A percentile compares a stretch with the other conserved stretches of the same genome.
These are phyloP conservation scores for Amphibolis antarctica DNA, from an alignment of 106 monocot species.

Conservation along the genomic window DNA sequence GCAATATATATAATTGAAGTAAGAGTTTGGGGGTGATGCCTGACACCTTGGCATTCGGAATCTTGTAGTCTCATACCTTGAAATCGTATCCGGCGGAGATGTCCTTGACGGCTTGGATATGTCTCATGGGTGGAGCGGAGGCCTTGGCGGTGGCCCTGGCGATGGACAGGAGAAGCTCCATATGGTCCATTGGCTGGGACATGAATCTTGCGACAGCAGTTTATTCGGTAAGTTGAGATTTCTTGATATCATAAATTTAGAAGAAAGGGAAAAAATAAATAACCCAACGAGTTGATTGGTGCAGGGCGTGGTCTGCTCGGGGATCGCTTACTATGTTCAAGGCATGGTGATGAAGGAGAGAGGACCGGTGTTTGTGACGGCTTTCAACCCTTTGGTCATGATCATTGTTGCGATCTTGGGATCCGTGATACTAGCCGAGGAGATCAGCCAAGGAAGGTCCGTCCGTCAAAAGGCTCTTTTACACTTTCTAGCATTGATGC, in stretches of 20 bases:
- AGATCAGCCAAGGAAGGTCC: constrained; percentile 61
- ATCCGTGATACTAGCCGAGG: constrained; percentile 53
- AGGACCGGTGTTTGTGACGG: constrained; percentile 82
- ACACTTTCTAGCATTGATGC: too few species aligned
- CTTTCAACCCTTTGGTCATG: constrained; percentile 76
- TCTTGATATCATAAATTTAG: too few species aligned
- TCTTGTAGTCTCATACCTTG: constrained; percentile 47
- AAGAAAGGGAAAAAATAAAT: neutral
- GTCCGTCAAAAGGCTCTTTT: neutral
- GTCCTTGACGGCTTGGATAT: constrained; percentile 51
- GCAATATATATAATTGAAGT: neutral
- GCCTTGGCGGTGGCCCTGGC: constrained; percentile 33
- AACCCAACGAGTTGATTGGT: neutral
- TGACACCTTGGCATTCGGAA: neutral
- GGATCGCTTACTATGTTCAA: constrained; percentile 62
- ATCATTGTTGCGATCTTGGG: constrained; percentile 62
- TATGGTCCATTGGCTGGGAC: constrained; percentile 59
- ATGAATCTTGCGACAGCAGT: constrained; percentile 37
- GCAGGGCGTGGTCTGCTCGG: constrained; percentile 75
- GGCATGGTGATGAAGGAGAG: constrained; percentile 69
- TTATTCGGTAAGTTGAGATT: constrained; percentile 70
- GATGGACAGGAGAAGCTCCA: constrained; percentile 24
- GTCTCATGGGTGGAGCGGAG: constrained; percentile 40
- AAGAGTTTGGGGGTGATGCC: neutral
- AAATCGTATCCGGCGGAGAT: constrained; percentile 64